Conservation (phyloP, 2,329 filamentous ascomycete species). For the Fusarium aywerte region DNA sequence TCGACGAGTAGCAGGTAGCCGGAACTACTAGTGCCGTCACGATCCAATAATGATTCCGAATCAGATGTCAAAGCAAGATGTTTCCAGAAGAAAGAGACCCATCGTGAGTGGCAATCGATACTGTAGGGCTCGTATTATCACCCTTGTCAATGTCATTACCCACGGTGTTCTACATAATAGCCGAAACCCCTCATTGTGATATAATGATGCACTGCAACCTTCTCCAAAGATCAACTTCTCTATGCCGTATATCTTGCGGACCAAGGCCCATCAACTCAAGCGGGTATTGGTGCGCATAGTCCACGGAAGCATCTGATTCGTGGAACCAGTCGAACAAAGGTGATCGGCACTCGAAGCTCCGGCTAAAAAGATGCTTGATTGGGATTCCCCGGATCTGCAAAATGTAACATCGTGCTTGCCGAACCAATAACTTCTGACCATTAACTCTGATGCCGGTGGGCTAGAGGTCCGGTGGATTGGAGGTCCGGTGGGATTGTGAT, state of each 20-base stretch:
- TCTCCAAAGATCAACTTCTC: background rate
- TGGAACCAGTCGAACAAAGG: conserved; percentile 7
- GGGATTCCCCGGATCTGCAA: conserved; percentile 24
- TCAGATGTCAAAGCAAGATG: background rate
- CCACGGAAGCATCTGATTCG: conserved; percentile 6
- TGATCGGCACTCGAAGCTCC: conserved; percentile 2
- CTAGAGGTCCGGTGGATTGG: background rate
- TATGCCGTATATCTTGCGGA: background rate
- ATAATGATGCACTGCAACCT: background rate
- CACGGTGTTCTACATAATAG: background rate
- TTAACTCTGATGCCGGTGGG: background rate
- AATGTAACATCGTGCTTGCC: conserved; percentile 25
- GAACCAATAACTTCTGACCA: conserved; percentile 14
- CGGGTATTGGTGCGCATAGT: conserved; percentile 29
- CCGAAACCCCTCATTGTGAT: background rate
- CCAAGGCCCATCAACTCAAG: background rate
- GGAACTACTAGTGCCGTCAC: background rate
- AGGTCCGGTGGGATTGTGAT: background rate
- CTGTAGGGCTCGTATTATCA: background rate
- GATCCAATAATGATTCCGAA: too few relatives aligned
- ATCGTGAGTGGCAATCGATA: too few relatives aligned
- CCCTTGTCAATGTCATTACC: background rate
- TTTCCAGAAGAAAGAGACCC: background rate
- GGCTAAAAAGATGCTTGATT: background rate
- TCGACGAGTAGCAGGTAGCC: background rate